A percentile compares a stretch with the other conserved stretches of the same genome.
These are phyloP conservation scores for Penicillium sp. DNA, from an alignment of 2,329 filamentous ascomycete genomes.

Conservation along the genomic window DNA sequence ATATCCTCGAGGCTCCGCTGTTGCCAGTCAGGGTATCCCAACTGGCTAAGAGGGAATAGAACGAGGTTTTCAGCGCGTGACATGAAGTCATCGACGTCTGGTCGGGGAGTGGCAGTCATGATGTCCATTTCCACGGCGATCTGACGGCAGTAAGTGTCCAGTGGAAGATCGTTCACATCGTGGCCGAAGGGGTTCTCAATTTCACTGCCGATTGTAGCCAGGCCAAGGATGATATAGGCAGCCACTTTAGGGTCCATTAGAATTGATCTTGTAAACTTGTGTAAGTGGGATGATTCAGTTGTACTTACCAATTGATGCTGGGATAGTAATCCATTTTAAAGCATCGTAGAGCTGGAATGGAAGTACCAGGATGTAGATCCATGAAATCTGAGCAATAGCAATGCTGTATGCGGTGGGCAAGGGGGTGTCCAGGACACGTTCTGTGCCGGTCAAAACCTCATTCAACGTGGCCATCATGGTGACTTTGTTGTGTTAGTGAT, in stretches of 20 bases:
- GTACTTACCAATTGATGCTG: slow-evolving; percentile 59
- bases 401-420: slow-evolving; percentile 81
- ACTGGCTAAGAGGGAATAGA: slow-evolving; percentile 40
- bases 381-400: slow-evolving; percentile 80
- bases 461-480: slow-evolving; percentile 63
- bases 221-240: slow-evolving; percentile 78
- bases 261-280: background rate
- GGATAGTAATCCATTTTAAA: slow-evolving; percentile 73
- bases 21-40: slow-evolving; percentile 50
- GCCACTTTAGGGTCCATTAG: slow-evolving; percentile 41
- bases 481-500: slow-evolving; percentile 36
- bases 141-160: slow-evolving; percentile 74
- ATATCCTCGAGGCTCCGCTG: slow-evolving; percentile 48
- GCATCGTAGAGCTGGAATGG: slow-evolving; percentile 71
- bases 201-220: slow-evolving; percentile 72
- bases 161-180: slow-evolving; percentile 77
- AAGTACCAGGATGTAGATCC: slow-evolving; percentile 75
- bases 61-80: slow-evolving; percentile 35
- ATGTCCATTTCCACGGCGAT: slow-evolving; percentile 72
- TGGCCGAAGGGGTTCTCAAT: slow-evolving; percentile 83
- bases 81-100: slow-evolving; percentile 50
- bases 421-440: slow-evolving; percentile 78
- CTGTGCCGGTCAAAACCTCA: slow-evolving; percentile 68
- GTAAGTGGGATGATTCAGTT: background rate
- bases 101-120: slow-evolving; percentile 59